Base-by-base conservation (phyloP, 1,284 basidiomycete genomes). In the Melanopsichium pennsylvanicum region DNA sequence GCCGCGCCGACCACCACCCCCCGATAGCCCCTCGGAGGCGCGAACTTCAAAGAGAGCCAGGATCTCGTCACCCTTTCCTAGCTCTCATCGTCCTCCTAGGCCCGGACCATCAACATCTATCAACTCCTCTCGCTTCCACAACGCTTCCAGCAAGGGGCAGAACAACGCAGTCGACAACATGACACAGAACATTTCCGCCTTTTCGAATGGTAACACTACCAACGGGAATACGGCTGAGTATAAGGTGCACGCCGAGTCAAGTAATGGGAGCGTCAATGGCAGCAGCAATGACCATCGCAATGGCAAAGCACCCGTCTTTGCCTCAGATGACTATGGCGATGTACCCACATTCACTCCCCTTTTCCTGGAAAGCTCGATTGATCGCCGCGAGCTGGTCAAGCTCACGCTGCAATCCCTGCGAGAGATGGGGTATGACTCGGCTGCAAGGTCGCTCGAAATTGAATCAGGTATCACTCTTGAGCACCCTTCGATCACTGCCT, bases 381-480 rank as follows among this genome's bases (percentile, higher is more conserved):
- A 93, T 82, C 86, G 92, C 69, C 90, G 94, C 81, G 94, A 98
- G 83, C 90, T 93, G 72, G 88, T 97, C 44, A 86, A 95, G 72
- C 84, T 98, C 40, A 88, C 94, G 37, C 85, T 97, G 64, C 95
- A 98, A 82, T 90, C 90, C 59, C 83, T 98, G 70, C 85, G 89
- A 68, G 95, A 98, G 82, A 89, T 96, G 47, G 95, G 96, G 5
- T 97, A 96, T 80, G 85, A 86, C 91, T 95, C 92, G 82, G 89
- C 93, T 12, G 94, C 94, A 10, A 86, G 88, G 12, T 89, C 90
- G 0, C 85, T 98, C 33, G 90, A 96, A 81, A 88, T 88, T 9
- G 95, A 98, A 83, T 97, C 95, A 1, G 95, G 95, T 4, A 93
- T 92, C 82, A 84, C 86, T 19, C 87, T 96, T 82, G 93, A 97